Conservation (phyloP, 768 basidiomycete genomes). For the Suillus occidentalis region DNA sequence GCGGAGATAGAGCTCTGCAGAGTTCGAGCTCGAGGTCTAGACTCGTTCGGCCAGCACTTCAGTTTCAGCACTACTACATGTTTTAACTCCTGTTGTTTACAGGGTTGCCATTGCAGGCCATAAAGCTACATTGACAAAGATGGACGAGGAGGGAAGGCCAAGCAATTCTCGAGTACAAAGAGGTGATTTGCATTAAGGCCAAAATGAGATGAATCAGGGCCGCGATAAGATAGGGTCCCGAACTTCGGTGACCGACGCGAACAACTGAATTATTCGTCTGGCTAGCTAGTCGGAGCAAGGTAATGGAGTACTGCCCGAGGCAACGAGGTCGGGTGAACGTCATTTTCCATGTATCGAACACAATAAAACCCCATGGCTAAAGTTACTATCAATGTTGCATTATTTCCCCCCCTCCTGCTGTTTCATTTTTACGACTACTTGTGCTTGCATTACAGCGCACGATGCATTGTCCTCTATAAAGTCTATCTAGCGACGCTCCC, state of each 20-base stretch:
- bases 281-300: background rate
- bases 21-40: background rate
- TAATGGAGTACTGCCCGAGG: background rate
- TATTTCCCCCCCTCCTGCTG: background rate
- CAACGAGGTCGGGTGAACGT: background rate
- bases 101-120: background rate
- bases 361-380: background rate
- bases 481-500: conserved; percentile 31
- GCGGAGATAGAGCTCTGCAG: background rate
- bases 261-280: background rate
- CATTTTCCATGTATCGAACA: background rate
- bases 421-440: background rate
- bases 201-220: background rate
- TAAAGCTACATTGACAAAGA: background rate
- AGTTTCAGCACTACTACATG: background rate
- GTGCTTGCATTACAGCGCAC: conserved; percentile 1
- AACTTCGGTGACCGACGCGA: background rate
- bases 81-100: background rate
- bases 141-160: background rate
- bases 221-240: background rate
- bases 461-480: conserved; percentile 35
- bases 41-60: background rate
- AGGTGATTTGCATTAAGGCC: background rate
- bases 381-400: background rate
- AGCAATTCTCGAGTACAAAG: background rate